Evolutionary conservation across 2,329 filamentous ascomycete genomes (phyloP).

Genomic region (Trichoderma oligosporum): DNA sequence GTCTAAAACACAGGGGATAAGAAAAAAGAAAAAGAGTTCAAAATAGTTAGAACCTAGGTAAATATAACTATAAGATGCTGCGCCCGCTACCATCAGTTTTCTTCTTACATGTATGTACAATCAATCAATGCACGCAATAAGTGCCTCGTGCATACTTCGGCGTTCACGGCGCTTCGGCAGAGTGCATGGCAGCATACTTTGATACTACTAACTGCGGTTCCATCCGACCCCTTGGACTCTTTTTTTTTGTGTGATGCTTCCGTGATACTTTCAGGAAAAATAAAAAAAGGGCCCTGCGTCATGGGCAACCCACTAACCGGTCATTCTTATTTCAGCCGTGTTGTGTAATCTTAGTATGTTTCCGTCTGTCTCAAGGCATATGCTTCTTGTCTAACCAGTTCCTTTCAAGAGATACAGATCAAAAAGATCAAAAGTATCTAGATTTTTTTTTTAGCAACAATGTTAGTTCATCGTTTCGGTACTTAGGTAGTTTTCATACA

Average conservation of each 20-base stretch:
- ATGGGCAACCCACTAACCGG: background rate
- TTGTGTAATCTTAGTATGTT: background rate
- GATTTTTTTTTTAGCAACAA: constrained; percentile 1
- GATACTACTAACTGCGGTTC: background rate
- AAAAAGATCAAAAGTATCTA: background rate
- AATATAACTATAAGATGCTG: background rate
- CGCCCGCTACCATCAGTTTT: background rate
- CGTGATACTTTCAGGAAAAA: no score
- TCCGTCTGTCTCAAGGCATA: background rate
- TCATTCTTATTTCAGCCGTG: background rate
- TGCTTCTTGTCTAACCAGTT: background rate
- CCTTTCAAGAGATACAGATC: no score
- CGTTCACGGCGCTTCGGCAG: constrained; percentile 11
- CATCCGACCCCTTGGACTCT: background rate
- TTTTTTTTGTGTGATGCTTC: background rate
- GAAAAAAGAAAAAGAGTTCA: background rate
- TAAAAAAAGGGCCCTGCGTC: constrained; percentile 5
- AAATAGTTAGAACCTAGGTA: background rate
- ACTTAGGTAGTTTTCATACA: background rate
- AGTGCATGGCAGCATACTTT: background rate
- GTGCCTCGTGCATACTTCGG: constrained; percentile 11
- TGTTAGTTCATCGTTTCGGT: no score
- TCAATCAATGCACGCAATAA: background rate
- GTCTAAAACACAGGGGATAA: no score
- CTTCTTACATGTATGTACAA: background rate